Evolutionary conservation across 306 rosid species (phyloP).

Genomic region (apple (Malus domestica)): ASM211411v1 NC_041790.1:14468001-14468500

Average conservation of each 20-base stretch:
- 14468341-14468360: conserved; percentile 7
- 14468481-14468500: conserved; percentile 75
- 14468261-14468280: conserved; percentile 64
- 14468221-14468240: conserved; percentile 86
- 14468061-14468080: conserved; percentile 68
- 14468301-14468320: background rate
- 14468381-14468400: conserved; percentile 81
- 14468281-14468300: background rate
- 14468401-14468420: conserved; percentile 85
- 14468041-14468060: conserved; percentile 53
- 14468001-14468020: conserved; percentile 29
- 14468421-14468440: conserved; percentile 80
- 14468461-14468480: conserved; percentile 84
- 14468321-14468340: background rate
- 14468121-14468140: conserved; percentile 70
- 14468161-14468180: conserved; percentile 9
- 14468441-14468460: conserved; percentile 77
- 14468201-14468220: conserved; percentile 64
- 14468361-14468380: conserved; percentile 80
- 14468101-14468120: conserved; percentile 71
- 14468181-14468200: conserved; percentile 20
- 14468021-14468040: conserved; percentile 82
- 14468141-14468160: conserved; percentile 4
- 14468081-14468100: conserved; percentile 73
- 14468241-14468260: conserved; percentile 70